Conservation (phyloP, 495 filamentous ascomycete genomes). For the Rhypophila decipiens region DNA sequence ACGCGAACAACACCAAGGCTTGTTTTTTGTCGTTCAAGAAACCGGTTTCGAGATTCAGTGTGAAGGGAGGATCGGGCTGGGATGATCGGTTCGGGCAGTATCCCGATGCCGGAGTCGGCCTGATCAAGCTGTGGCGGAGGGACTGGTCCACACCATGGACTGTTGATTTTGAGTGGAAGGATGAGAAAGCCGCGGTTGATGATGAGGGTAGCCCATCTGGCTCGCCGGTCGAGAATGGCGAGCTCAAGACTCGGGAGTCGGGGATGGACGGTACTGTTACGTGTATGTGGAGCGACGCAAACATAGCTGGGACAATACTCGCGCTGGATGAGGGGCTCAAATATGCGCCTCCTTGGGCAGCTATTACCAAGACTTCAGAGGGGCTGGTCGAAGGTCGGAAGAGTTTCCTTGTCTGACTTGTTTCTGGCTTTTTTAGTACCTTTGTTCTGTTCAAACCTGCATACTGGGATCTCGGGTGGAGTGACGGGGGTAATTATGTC, state of each 20-base stretch:
- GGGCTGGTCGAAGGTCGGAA: conserved; percentile 71
- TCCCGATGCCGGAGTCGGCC: conserved; percentile 41
- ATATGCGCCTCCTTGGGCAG: conserved; percentile 74
- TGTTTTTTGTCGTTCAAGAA: conserved; percentile 26
- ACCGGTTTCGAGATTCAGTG: conserved; percentile 20
- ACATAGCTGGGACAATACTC: conserved; percentile 63
- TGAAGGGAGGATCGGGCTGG: conserved; percentile 41
- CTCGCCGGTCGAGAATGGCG: conserved; percentile 17
- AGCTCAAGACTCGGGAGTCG: conserved; percentile 18
- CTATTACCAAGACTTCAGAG: conserved; percentile 65
- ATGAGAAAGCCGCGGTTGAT: conserved; percentile 8
- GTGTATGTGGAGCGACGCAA: conserved; percentile 87
- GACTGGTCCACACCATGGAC: conserved; percentile 69
- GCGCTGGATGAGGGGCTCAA: conserved; percentile 75
- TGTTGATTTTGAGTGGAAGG: conserved; percentile 66
- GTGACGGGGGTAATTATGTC: too few relatives aligned
- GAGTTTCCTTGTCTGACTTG: conserved; percentile 30
- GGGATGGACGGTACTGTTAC: conserved; percentile 62
- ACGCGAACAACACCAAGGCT: conserved; percentile 25
- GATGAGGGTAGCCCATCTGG: conserved; percentile 12
- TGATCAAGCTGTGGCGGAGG: conserved; percentile 46
- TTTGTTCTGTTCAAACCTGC: too few relatives aligned
- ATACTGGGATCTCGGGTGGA: too few relatives aligned
- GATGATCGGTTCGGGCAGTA: conserved; percentile 65
- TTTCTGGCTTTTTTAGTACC: too few relatives aligned